Base-by-base conservation (phyloP, 2,329 filamentous ascomycete genomes). In the Clarireedia hainanense region DNA sequence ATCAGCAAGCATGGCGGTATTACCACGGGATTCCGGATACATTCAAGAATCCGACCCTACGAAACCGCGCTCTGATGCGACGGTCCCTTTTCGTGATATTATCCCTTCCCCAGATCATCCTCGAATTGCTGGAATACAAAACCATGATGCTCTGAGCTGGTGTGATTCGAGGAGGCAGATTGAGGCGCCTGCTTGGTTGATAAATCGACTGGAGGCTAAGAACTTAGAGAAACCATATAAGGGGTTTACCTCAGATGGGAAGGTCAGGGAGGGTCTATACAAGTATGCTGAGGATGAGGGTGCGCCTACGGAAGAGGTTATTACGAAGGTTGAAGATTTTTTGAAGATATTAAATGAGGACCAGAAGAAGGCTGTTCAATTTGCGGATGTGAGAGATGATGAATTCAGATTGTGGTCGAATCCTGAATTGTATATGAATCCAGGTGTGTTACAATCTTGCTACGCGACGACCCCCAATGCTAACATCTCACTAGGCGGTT, bases 381-480 rank as follows among this genome's bases (percentile, higher is more conserved):
- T 62, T 58, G 60, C 55, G 17, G 58, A 64, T 49, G 64, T 67
- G 24, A 61, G 55, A 14, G 63, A 63, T 46, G 64, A 66, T 60
- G 64, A 65, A 10, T 65, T 65, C 49, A 60, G 65, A 55, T 49
- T 64, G 47, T 67, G 66, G 65, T 66, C 65, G 2, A 68, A 68
- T 57, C 66, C 66, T 9, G 65, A 67, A 50, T 54, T 68, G 39
- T 67, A 66, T 43, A 60, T 67, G 56, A 65, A 66, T 45, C 64
- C 64, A 55, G 63, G 63, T 65, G 27, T 23, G 34, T 2, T 14
- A 9, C 14, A 3, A 20, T 23, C 12, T 34, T 17, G 12, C 46
- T n/a, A 14, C 17, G 37, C 37, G 37, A 17, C 6, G 14, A 1
- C 6, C 17, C 15, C 9, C 17, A 7, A n/a, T 10, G 42, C 10